Percentiles rank a stretch among this genome's conserved stretches.
Conservation (phyloP, 345 rosid genomes). For the Trapa bicornis region DNA sequence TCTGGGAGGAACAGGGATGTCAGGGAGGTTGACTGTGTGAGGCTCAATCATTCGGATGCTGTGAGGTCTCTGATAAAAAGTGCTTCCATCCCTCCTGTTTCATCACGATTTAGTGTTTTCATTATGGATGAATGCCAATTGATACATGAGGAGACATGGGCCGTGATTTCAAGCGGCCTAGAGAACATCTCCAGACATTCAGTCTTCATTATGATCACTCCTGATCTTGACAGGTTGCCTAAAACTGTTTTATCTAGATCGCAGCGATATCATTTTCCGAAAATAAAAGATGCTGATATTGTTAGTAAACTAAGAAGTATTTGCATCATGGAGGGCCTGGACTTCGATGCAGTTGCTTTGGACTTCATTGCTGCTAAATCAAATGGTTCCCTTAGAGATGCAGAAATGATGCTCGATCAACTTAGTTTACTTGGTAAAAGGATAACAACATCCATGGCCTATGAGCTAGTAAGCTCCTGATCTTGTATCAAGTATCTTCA, state of each 20-base stretch:
- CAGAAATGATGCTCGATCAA: conserved; percentile 94
- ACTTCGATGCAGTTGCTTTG: conserved; percentile 59
- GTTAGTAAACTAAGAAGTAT: conserved; percentile 49
- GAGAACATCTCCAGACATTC: conserved; percentile 55
- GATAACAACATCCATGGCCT: conserved; percentile 58
- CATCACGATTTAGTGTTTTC: conserved; percentile 69
- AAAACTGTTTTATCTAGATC: conserved; percentile 59
- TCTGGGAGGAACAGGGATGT: conserved; percentile 61
- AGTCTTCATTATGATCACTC: conserved; percentile 67
- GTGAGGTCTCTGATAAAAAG: conserved; percentile 52
- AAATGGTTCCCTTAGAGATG: conserved; percentile 88
- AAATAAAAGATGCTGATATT: conserved; percentile 52
- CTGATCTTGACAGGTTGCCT: conserved; percentile 76
- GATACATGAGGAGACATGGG: conserved; percentile 67
- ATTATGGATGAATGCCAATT: conserved; percentile 85
- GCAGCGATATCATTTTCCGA: conserved; percentile 73
- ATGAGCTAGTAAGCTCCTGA: conserved; percentile 65
- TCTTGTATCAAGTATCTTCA: conserved; percentile 3
- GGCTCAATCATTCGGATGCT: conserved; percentile 44
- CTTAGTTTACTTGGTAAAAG: conserved; percentile 80
- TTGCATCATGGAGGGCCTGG: conserved; percentile 60
- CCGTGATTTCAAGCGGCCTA: conserved; percentile 45
- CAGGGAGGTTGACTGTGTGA: conserved; percentile 62
- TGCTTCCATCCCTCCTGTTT: conserved; percentile 52
- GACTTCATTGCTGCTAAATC: conserved; percentile 84